Evolutionary conservation across 2,329 filamentous ascomycete genomes (phyloP), one percentile per base, ranked within the genome.

Genomic region (Aaosphaeria pasadenensis): DNA sequence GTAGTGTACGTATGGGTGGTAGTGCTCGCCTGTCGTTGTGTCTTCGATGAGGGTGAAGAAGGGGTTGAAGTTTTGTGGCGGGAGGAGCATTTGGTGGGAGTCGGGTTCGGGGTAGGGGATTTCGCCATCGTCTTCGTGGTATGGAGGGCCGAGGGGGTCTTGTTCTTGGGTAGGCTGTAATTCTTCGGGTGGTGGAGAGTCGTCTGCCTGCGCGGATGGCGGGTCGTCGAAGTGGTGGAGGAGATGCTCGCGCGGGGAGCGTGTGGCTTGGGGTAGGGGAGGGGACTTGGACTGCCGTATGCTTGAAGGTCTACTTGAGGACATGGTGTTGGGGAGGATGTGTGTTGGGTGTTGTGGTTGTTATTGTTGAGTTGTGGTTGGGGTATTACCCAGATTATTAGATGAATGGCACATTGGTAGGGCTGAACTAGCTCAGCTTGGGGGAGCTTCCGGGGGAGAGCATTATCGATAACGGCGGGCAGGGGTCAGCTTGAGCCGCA

Each of bases 41-140:
- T 96, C 91, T 63, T 89, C 84, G 55, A 97, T 78, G 39, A 96
- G 77, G 1, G 89, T 87, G 75, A 96, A 96, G 75, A 96, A 87
- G 2, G 90, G 89, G 40, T 84, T 79, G 69, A 95, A 92, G 74
- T 67, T 73, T 51, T 71, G 64, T 3, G 70, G 72, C n/a, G 69
- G 72, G 30, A 68, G 61, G 9, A 74, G 64, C 5, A 60, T 61
- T 35, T 65, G 63, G 43, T 64, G 60, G 31, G 65, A 64, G 47
- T 44, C 55, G 36, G 64, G 62, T 53, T 70, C 67, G 6, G 58
- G 61, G 44, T 69, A 69, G 7, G 67, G 60, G 44, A 64, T 58
- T 40, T 69, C 62, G 42, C 65, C 60, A 11, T 67, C 61, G 40
- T 53, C 53, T 31, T 44, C 45, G 32, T 36, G 33, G 42, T 44